phyloP scores from a whole-genome alignment of 2,329 filamentous ascomycete genomes.

The Sporothrix protearum region DNA sequence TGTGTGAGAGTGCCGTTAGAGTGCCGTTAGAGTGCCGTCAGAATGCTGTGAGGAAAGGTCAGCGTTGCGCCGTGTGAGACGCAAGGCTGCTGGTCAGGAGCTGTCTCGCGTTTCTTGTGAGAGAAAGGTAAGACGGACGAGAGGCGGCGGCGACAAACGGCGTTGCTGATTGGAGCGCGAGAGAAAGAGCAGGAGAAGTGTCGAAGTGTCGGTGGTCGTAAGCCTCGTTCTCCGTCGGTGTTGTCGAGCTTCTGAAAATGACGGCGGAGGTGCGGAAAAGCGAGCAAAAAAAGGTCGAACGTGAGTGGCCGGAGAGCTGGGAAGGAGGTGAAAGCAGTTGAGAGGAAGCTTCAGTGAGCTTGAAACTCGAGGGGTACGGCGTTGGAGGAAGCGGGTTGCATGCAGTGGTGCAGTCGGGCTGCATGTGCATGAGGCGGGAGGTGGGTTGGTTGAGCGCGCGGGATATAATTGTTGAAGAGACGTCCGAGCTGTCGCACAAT shows the following conservation, averaged over 20 bases:
- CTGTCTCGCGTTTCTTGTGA: not conserved
- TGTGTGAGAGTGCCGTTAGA: not conserved
- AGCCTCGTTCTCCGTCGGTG: not conserved
- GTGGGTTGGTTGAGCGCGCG: not conserved
- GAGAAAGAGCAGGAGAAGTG: not conserved
- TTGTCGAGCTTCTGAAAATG: not conserved
- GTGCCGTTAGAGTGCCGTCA: not conserved
- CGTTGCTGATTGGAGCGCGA: not conserved
- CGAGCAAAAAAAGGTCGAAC: not conserved
- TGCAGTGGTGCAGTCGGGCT: not conserved
- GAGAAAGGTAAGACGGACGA: not conserved
- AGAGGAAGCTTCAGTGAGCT: not conserved
- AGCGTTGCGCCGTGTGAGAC: not conserved
- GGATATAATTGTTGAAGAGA: not conserved
- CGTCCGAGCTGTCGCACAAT: not conserved
- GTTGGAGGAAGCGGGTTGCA: not conserved
- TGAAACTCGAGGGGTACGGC: too few species aligned
- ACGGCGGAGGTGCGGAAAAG: not conserved
- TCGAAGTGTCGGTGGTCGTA: not conserved
- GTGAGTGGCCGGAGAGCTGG: not conserved
- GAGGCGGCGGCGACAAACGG: not conserved
- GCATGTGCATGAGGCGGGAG: constrained; percentile 5
- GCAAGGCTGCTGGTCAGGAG: not conserved
- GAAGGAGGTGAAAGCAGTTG: not conserved
- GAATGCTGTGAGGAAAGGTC: not conserved